Conservation (phyloP, 2,329 filamentous ascomycete genomes). For the Diatrype stigma region DNA sequence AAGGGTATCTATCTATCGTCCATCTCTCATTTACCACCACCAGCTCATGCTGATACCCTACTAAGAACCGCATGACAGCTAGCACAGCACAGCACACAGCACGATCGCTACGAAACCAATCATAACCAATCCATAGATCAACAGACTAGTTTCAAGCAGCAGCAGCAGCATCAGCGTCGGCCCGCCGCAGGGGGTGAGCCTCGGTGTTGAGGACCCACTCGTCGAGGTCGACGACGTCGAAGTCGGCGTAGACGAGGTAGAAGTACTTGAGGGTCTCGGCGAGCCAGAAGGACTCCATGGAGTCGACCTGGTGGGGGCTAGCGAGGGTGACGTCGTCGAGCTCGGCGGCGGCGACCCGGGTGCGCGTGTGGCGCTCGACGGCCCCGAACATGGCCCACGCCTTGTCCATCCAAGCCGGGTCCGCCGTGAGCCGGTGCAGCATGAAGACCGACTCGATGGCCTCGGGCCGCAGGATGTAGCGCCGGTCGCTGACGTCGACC, state of each 20-base stretch:
- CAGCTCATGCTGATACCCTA: too few species aligned
- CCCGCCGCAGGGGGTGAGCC: conserved; percentile 45
- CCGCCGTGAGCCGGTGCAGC: conserved; percentile 70
- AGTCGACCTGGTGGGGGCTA: conserved; percentile 29
- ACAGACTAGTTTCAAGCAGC: too few species aligned
- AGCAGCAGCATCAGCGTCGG: conserved; percentile 16
- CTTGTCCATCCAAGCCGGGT: conserved; percentile 59
- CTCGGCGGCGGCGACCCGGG: conserved; percentile 59
- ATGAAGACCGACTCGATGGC: conserved; percentile 79
- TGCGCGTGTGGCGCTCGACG: conserved; percentile 57
- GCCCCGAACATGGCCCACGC: conserved; percentile 72
- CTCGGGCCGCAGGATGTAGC: conserved; percentile 68
- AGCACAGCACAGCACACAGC: too few species aligned
- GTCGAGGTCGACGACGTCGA: conserved; percentile 55
- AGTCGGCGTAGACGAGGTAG: conserved; percentile 59
- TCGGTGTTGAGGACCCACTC: conserved; percentile 59
- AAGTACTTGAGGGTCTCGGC: conserved; percentile 67
- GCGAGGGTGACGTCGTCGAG: conserved; percentile 58
- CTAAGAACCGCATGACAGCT: too few species aligned
- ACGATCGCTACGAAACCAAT: too few species aligned
- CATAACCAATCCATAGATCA: too few species aligned
- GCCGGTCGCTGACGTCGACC: conserved; percentile 47
- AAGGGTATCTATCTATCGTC: too few species aligned
- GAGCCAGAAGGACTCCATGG: conserved; percentile 75
- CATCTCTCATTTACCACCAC: too few species aligned